Base-by-base conservation (phyloP, 345 rosid species). In the Euphorbia pulcherrima region DNA sequence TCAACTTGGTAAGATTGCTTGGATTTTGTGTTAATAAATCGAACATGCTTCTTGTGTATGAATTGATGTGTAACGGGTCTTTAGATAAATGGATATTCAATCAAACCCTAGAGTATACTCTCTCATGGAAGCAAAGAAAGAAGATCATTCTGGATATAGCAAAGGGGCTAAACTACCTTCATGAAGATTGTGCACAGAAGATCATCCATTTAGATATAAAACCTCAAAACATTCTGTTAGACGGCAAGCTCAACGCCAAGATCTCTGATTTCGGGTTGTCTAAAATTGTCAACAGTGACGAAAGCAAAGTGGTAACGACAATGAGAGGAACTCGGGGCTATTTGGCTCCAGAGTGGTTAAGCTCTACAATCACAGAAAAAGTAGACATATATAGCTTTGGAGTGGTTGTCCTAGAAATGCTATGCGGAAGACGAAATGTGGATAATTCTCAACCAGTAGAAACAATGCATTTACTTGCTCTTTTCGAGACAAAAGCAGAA, bases 111-210 rank as follows among this genome's bases (percentile, higher is more conserved):
- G 85, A 71, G 78, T 68, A 57, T 30, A 24, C 80, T 75, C 79
- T 91, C 68, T 86, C 84, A 62, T 91, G 97, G 96, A 84, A 82
- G 80, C 85, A 86, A 23, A 84, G 96, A 59, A 72, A 86, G 80
- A 84, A 84, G 77, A 87, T 88, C 79, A 94, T 92, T 66, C 78
- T 88, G 26, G 97, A 86, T 72, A 88, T 92, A 65, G 96, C 97
- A 6, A 90, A 84, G 68, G 97, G 97, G 29, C 75, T 90, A 78
- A 90, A 86, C 48, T 90, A 88, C 80, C 95, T 90, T 52, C 97
- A 88, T 53, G 97, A 90, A 73, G 85, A 83, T 44, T 80, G 84
- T 74, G 75, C 82, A 28, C 92, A 91, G 21, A 62, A 60, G 64
- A 35, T 60, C 44, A n/a, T 60, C 47, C 64, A 60, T 21, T 60